These are phyloP conservation scores for Solanum okadae DNA, from an alignment of 257 asterid genomes.

Conservation along the genomic window DNA sequence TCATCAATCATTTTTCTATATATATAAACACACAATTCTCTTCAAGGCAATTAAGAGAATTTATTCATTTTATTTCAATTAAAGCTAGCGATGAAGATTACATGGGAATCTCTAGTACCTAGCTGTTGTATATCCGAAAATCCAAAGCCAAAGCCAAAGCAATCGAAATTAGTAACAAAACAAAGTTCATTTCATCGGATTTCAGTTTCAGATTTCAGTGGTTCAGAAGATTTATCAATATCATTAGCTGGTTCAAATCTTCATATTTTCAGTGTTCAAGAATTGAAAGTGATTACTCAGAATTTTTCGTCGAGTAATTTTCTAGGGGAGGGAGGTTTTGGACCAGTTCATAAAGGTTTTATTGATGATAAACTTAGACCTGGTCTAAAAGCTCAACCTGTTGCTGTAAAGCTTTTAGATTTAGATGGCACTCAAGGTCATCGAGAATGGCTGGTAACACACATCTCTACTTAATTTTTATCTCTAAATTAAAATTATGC, in stretches of 20 bases:
- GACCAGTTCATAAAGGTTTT: constrained; percentile 97
- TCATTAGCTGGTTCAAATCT: constrained; percentile 74
- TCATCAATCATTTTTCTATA: neutral
- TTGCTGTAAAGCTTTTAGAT: constrained; percentile 85
- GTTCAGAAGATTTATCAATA: constrained; percentile 63
- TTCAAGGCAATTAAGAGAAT: neutral
- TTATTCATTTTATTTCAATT: neutral
- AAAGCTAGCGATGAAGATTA: constrained; percentile 28
- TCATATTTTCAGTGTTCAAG: constrained; percentile 66
- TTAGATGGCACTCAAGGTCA: constrained; percentile 90
- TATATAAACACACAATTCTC: neutral
- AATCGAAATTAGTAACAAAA: constrained; percentile 4
- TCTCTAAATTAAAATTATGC: no score
- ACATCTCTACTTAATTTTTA: no score
- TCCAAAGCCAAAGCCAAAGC: constrained; percentile 10
- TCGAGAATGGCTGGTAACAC: constrained; percentile 52
- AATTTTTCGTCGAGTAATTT: constrained; percentile 65
- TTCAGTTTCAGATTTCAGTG: constrained; percentile 53
- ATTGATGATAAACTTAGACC: constrained; percentile 77
- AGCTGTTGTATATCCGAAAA: constrained; percentile 36
- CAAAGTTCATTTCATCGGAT: constrained; percentile 48
- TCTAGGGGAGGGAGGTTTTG: constrained; percentile 94
- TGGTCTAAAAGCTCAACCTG: constrained; percentile 87
- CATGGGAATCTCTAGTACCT: constrained; percentile 40
- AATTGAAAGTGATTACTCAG: constrained; percentile 71